Evolutionary conservation across 345 rosid species (phyloP).

Genomic region (Aquilaria sinensis): DNA sequence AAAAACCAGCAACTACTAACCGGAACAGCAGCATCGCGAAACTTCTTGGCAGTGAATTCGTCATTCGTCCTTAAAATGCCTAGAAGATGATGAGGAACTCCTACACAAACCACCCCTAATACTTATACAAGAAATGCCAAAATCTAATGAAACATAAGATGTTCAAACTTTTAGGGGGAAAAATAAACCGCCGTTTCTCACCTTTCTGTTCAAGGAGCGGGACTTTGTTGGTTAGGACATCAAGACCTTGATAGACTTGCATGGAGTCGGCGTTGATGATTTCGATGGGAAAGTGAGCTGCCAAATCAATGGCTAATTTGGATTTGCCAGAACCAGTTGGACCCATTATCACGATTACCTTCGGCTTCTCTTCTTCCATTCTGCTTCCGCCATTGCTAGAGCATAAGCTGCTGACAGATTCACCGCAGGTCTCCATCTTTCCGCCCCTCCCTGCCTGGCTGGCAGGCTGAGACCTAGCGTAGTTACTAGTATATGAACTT

Average conservation of each 20-base stretch:
- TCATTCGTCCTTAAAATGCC: slow-evolving; percentile 59
- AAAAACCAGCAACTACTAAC: slow-evolving; percentile 38
- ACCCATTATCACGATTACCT: slow-evolving; percentile 81
- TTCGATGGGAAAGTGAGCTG: slow-evolving; percentile 64
- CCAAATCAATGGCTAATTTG: slow-evolving; percentile 75
- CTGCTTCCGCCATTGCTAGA: slow-evolving; percentile 30
- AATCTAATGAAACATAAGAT: background rate
- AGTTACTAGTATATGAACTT: no score
- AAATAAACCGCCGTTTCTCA: background rate
- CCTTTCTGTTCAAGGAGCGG: slow-evolving; percentile 66
- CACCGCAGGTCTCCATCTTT: slow-evolving; percentile 21
- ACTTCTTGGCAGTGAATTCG: slow-evolving; percentile 76
- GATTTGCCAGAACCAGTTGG: slow-evolving; percentile 94
- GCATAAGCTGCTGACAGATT: slow-evolving; percentile 16
- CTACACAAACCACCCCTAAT: slow-evolving; percentile 25
- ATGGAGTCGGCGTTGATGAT: slow-evolving; percentile 94
- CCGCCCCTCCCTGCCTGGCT: background rate
- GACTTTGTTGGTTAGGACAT: slow-evolving; percentile 85
- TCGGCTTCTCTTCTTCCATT: slow-evolving; percentile 33
- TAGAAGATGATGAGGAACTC: slow-evolving; percentile 81
- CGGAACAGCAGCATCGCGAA: slow-evolving; percentile 58
- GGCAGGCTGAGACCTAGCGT: background rate
- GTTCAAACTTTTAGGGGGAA: background rate
- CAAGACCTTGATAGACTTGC: slow-evolving; percentile 88
- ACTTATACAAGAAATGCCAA: background rate